A percentile compares a stretch with the other conserved stretches of the same genome.
These are phyloP conservation scores for Geum urbanum DNA, from an alignment of 306 rosid genomes.

Conservation along the genomic window DNA sequence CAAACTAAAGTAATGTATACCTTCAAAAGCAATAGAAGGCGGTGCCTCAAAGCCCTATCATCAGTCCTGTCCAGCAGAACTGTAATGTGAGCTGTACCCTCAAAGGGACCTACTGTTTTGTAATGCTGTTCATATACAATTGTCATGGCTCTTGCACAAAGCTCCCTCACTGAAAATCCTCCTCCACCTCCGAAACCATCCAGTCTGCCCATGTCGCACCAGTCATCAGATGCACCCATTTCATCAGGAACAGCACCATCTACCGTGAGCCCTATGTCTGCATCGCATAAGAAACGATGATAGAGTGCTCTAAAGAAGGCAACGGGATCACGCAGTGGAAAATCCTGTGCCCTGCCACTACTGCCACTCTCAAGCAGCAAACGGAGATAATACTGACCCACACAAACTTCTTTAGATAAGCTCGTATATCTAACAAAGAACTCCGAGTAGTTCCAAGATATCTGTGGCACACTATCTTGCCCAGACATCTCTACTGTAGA, in stretches of 20 bases:
- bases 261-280: constrained; percentile 93
- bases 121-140: constrained; percentile 94
- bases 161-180: constrained; percentile 94
- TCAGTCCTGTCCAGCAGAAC: constrained; percentile 97
- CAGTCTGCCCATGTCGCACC: constrained; percentile 98
- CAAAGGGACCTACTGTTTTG: constrained; percentile 83
- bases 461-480: constrained; percentile 66
- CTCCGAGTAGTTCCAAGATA: constrained; percentile 98
- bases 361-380: constrained; percentile 96
- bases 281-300: constrained; percentile 94
- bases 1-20: constrained; percentile 32
- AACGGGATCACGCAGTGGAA: constrained; percentile 94
- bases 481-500: constrained; percentile 52
- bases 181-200: constrained; percentile 99
- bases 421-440: constrained; percentile 86
- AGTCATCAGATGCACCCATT: constrained; percentile 98
- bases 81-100: constrained; percentile 87
- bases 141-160: constrained; percentile 98
- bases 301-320: constrained; percentile 94
- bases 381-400: constrained; percentile 95
- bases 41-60: constrained; percentile 98
- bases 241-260: constrained; percentile 99
- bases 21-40: constrained; percentile 95
- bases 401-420: constrained; percentile 98
- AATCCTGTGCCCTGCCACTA: constrained; percentile 86